A percentile compares a stretch with the other conserved stretches of the same genome.
Conservation (phyloP, 345 rosid species). For the Eucalyptus lansdowneana region DNA sequence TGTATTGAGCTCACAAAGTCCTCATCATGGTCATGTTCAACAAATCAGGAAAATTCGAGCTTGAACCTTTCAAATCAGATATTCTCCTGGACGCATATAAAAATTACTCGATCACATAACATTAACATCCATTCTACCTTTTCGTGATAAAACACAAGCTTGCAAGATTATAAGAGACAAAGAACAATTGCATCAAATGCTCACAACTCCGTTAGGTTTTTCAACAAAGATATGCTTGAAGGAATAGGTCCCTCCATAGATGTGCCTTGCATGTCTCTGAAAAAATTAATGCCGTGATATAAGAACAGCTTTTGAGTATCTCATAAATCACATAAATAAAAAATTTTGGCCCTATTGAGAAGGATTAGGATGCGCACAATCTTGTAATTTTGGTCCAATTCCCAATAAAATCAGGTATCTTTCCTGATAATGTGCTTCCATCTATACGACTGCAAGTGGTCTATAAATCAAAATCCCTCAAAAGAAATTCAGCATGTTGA, state of each 20-base stretch:
- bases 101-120: background rate
- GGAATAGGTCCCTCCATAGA: conserved; percentile 13
- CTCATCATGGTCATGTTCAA: background rate
- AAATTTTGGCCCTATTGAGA: background rate
- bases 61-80: conserved; percentile 55
- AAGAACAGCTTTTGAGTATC: background rate
- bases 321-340: background rate
- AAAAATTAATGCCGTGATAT: background rate
- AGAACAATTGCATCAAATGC: background rate
- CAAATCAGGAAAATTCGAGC: conserved; percentile 47
- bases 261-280: conserved; percentile 76
- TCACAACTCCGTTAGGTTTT: conserved; percentile 42
- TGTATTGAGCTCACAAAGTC: conserved; percentile 36
- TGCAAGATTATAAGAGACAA: background rate
- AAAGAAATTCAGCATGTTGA: background rate
- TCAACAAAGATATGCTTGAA: conserved; percentile 35
- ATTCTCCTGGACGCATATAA: conserved; percentile 41
- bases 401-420: conserved; percentile 71
- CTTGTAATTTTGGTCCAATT: conserved; percentile 52
- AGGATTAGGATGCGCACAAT: conserved; percentile 33
- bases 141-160: background rate
- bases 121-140: background rate
- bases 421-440: conserved; percentile 62
- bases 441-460: conserved; percentile 56
- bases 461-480: background rate